These are phyloP conservation scores for Pilatotrama ljubarskyi DNA, from an alignment of 768 basidiomycete genomes.

Conservation along the genomic window DNA sequence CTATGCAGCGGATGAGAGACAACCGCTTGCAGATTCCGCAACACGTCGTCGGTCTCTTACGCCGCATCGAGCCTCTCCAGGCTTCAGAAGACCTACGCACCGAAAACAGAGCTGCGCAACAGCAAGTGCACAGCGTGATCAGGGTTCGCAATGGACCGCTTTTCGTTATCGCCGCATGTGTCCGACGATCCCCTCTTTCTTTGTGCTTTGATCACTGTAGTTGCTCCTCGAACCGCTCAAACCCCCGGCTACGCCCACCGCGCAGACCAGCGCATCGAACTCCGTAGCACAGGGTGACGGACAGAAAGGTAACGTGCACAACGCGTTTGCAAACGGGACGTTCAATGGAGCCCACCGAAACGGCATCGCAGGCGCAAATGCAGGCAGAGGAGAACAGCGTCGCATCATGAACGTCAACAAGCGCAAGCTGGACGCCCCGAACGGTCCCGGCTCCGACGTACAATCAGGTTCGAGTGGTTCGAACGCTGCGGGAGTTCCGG, in stretches of 20 bases:
- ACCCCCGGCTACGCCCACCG: conserved; percentile 6
- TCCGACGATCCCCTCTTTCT: conserved; percentile 29
- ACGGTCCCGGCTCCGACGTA: background rate
- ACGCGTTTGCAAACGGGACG: background rate
- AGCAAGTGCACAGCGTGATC: conserved; percentile 30
- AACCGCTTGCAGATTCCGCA: conserved; percentile 21
- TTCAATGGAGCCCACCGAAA: conserved; percentile 7
- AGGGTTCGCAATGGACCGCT: conserved; percentile 38
- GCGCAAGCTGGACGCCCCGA: conserved; percentile 21
- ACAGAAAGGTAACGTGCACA: conserved; percentile 25
- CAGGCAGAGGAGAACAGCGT: conserved; percentile 17
- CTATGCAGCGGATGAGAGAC: conserved; percentile 24
- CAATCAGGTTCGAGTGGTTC: background rate
- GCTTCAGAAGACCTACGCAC: background rate
- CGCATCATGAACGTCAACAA: conserved; percentile 27
- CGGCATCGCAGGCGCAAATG: conserved; percentile 11
- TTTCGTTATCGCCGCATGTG: conserved; percentile 28
- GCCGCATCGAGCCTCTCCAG: conserved; percentile 21
- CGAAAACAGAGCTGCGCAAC: conserved; percentile 14
- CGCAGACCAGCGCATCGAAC: background rate
- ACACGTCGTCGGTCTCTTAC: conserved; percentile 15
- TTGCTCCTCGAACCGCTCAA: conserved; percentile 26
- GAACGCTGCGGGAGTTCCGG: background rate
- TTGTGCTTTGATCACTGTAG: conserved; percentile 32
- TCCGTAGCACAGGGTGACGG: conserved; percentile 15